Base-by-base conservation (phyloP, 768 basidiomycete species). In the Symmetrospora coprosmae region DNA sequence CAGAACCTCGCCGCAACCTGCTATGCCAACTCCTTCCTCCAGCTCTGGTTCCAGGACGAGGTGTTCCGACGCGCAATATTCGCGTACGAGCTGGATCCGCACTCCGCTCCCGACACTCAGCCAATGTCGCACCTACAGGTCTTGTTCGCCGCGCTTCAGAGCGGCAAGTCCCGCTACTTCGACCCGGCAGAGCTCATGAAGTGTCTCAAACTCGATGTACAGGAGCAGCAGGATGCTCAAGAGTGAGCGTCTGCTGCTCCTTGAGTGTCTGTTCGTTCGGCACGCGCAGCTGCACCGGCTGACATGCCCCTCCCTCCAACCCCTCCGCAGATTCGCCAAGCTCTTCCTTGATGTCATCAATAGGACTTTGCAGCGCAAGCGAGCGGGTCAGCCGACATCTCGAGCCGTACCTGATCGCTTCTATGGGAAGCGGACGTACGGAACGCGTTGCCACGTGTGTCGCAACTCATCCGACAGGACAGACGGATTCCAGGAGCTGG, bases 1-100 rank as follows among this genome's bases (percentile, higher is more conserved):
- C 67, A 90, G 88, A 96, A 97, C 71, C 80, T 97, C 19, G 92
- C 92, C 3, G 91, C 91, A 17, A 96, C 92, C 2, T 97, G 92
- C 71, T 97, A 96, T 66, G 90, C 87, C 62, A 94, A 94, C 71
- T 88, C 88, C 19, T 94, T 86, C 64, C 77, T 97, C 43, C 91
- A 97, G 75, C 87, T 84, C 13, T 96, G 92, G 92, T 94, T 81
- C 72, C 83, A 88, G 64, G 85, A 91, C 69, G 67, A 82, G 17
- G 76, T 80, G 1, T 92, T 97, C 72, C 80, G 90, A 49, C 75
- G 76, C 59, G 88, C 83, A 4, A 86, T 97, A 25, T 96, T 87
- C 71, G 74, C 77, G 41, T 89, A 87, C 71, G 76, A 79, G 39
- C 80, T 81, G 0, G 75, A 80, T 0, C 74, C 78, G 34, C 80